These are phyloP conservation scores for Ceratobasidium sp. DNA, from an alignment of 1,284 basidiomycete genomes.

Conservation along the genomic window DNA sequence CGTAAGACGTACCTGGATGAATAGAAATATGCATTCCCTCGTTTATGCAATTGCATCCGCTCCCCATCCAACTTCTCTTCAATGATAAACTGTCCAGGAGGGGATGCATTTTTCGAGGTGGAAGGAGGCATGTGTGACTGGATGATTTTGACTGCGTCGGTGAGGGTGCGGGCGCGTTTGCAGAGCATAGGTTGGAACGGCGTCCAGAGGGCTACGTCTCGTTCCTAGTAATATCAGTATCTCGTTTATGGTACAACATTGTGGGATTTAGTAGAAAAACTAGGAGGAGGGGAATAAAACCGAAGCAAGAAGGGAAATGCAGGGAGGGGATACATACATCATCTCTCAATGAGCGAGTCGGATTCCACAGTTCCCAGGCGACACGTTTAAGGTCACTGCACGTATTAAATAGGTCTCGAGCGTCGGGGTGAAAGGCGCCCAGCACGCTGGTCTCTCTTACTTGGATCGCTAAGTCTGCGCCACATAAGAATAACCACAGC, in stretches of 20 bases:
- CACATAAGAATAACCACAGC: conserved; percentile 2
- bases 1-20: conserved; percentile 75
- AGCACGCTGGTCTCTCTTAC: conserved; percentile 91
- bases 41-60: conserved; percentile 91
- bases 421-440: conserved; percentile 88
- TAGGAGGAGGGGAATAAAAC: too few species aligned
- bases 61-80: conserved; percentile 98
- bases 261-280: too few species aligned
- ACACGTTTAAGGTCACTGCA: conserved; percentile 95
- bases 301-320: too few species aligned
- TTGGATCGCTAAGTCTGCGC: conserved; percentile 76
- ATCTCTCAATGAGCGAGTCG: conserved; percentile 66
- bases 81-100: conserved; percentile 73
- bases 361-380: conserved; percentile 81
- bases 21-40: conserved; percentile 88
- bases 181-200: conserved; percentile 94
- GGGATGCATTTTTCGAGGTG: background rate
- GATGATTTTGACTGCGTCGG: conserved; percentile 86
- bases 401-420: conserved; percentile 89
- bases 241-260: too few species aligned
- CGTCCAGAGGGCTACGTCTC: conserved; percentile 79
- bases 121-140: conserved; percentile 58
- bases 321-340: conserved; percentile 20
- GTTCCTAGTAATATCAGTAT: conserved; percentile 65
- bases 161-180: conserved; percentile 80